phyloP scores from a whole-genome alignment of 495 filamentous ascomycete species.

The Penicillium steckii region DNA sequence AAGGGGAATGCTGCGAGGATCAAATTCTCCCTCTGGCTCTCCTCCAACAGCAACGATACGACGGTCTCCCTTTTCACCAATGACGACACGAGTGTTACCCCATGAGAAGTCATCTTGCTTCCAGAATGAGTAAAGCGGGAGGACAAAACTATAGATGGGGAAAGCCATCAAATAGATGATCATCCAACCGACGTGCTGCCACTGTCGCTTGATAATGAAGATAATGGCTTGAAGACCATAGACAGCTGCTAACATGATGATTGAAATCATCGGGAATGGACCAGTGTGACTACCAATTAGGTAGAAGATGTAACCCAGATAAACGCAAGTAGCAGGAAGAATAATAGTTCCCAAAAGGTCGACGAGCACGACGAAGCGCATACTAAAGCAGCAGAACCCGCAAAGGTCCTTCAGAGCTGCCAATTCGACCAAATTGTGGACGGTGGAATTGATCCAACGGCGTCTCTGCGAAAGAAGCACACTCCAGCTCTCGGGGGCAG shows the following conservation, averaged over 20 bases:
- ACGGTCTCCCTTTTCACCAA: constrained; percentile 89
- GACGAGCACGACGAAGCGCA: constrained; percentile 96
- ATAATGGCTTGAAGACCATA: constrained; percentile 96
- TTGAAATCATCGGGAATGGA: constrained; percentile 80
- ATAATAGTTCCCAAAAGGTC: constrained; percentile 94
- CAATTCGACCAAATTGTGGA: constrained; percentile 92
- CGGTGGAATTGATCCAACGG: constrained; percentile 98
- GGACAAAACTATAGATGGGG: constrained; percentile 88
- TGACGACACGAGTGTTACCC: constrained; percentile 63
- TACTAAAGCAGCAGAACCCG: constrained; percentile 98
- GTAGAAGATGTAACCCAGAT: constrained; percentile 90
- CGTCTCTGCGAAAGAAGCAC: constrained; percentile 92
- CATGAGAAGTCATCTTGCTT: constrained; percentile 90
- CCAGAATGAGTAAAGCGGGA: constrained; percentile 98
- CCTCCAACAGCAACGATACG: constrained; percentile 72
- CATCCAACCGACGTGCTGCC: constrained; percentile 99
- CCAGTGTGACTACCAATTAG: constrained; percentile 66
- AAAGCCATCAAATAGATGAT: constrained; percentile 94
- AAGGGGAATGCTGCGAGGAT: constrained; percentile 87
- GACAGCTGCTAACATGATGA: constrained; percentile 83
- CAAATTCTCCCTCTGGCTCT: constrained; percentile 73
- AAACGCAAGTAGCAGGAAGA: constrained; percentile 86
- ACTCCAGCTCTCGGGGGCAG: constrained; percentile 89
- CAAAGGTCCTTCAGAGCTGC: constrained; percentile 87
- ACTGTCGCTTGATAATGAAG: constrained; percentile 93